Percentiles rank a stretch among this genome's conserved stretches.
Conservation (phyloP, 495 filamentous ascomycete species). For the Wilcoxina mikolae region DNA sequence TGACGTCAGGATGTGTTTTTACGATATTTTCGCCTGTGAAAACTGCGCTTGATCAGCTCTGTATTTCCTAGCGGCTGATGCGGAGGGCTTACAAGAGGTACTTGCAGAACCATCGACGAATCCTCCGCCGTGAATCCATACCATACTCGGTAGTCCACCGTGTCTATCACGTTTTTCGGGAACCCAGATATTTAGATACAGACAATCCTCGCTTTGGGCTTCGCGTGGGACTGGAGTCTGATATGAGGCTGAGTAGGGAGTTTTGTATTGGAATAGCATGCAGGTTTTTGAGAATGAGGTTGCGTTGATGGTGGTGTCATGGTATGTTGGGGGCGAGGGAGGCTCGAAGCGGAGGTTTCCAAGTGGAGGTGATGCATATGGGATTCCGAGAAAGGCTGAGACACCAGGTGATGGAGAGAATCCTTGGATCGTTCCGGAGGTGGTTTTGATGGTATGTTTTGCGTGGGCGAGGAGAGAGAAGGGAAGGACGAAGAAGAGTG, state of each 20-base stretch:
- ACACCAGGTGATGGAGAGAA: no score
- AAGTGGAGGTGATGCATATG: slow-evolving; percentile 12
- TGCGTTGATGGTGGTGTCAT: background rate
- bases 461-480: no score
- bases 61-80: slow-evolving; percentile 35
- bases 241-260: background rate
- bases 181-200: slow-evolving; percentile 40
- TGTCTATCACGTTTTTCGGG: slow-evolving; percentile 15
- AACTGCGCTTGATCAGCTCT: background rate
- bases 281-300: background rate
- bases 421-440: no score
- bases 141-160: slow-evolving; percentile 32
- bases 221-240: background rate
- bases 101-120: background rate
- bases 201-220: slow-evolving; percentile 35
- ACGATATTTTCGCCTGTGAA: slow-evolving; percentile 34
- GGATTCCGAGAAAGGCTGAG: slow-evolving; percentile 32
- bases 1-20: slow-evolving; percentile 34
- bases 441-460: no score
- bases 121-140: slow-evolving; percentile 34
- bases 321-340: background rate
- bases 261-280: background rate
- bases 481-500: no score
- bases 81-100: no score
- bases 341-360: slow-evolving; percentile 13